Conservation (phyloP, 441 rosid genomes). For the Erysimum cheiri region DNA sequence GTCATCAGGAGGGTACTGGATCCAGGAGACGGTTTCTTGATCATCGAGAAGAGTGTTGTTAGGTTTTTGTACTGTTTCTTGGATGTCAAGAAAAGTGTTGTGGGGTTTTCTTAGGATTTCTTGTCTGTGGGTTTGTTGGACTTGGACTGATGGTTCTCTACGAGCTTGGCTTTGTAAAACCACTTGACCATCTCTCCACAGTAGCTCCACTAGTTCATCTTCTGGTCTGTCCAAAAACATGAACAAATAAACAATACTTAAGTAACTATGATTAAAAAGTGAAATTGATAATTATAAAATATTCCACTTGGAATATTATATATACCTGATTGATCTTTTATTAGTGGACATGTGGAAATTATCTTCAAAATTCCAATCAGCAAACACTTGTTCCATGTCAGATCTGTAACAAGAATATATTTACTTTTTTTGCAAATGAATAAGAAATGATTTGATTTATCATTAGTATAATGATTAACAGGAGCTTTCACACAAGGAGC, state of each 20-base stretch:
- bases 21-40: conserved; percentile 70
- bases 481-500: neutral
- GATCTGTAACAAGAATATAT: too few species aligned
- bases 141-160: conserved; percentile 49
- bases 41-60: conserved; percentile 36
- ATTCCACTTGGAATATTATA: neutral
- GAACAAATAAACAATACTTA: neutral
- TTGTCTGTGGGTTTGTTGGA: conserved; percentile 45
- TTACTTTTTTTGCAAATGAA: conserved; percentile 4
- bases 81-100: conserved; percentile 32
- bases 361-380: conserved; percentile 70
- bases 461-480: conserved; percentile 30
- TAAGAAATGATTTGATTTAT: conserved; percentile 20
- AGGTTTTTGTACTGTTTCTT: conserved; percentile 37
- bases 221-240: conserved; percentile 49
- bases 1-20: conserved; percentile 66
- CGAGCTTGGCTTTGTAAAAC: conserved; percentile 68
- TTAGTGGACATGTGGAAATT: conserved; percentile 53
- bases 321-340: conserved; percentile 55
- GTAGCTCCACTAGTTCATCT: conserved; percentile 67
- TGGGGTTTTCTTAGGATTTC: conserved; percentile 22
- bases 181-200: conserved; percentile 76
- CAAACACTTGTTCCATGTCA: conserved; percentile 63
- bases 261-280: neutral
- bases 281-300: neutral